These are phyloP conservation scores for Harrya chromipes DNA, from an alignment of 768 basidiomycete species.

Conservation along the genomic window DNA sequence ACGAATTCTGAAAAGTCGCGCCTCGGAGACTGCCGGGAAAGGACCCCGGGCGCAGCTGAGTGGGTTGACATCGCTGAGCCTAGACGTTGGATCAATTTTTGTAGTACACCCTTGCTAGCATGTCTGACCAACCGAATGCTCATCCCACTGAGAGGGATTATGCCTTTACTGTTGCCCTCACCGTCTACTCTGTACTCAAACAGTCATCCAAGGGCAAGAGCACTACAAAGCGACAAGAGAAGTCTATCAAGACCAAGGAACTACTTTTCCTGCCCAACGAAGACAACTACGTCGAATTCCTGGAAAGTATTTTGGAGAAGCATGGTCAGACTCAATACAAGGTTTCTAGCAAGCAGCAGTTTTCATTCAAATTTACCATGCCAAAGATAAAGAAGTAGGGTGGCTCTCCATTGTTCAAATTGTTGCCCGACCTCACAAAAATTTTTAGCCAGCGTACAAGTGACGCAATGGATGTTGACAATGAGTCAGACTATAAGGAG, in stretches of 20 bases:
- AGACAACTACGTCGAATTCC: slow-evolving; percentile 25
- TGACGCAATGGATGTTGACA: neutral
- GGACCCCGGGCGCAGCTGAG: too few relatives aligned
- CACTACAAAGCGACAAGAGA: neutral
- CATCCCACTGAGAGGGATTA: slow-evolving; percentile 32
- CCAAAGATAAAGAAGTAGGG: slow-evolving; percentile 1
- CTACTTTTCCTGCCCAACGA: neutral
- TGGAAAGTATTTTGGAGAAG: slow-evolving; percentile 3
- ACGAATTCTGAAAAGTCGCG: too few relatives aligned
- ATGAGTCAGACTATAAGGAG: neutral
- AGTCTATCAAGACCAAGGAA: neutral
- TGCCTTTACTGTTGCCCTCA: neutral
- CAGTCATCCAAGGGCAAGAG: neutral
- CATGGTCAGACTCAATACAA: neutral
- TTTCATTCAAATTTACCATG: neutral
- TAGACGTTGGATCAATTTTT: too few relatives aligned
- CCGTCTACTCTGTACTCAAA: neutral
- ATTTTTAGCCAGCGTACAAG: neutral
- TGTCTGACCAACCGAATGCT: neutral
- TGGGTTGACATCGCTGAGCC: too few relatives aligned
- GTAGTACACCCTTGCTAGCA: neutral
- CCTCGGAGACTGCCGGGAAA: too few relatives aligned
- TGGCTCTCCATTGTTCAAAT: too few relatives aligned
- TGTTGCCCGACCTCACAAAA: too few relatives aligned
- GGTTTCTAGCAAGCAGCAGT: neutral